These are phyloP conservation scores for Leccinum subrobustum DNA, from an alignment of 1,284 basidiomycete genomes.

Conservation along the genomic window DNA sequence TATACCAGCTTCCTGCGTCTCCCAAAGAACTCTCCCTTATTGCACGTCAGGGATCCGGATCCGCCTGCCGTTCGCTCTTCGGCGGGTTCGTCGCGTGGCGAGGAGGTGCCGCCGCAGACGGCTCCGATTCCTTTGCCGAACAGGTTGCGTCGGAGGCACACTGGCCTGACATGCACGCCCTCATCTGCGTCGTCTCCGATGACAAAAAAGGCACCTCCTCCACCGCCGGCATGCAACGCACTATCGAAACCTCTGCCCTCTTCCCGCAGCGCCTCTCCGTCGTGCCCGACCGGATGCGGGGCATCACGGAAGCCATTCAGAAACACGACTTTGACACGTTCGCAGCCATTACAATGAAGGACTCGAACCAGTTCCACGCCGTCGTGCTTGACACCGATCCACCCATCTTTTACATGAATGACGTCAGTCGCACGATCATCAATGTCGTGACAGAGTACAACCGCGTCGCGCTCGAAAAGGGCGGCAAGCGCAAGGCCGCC, in stretches of 20 bases:
- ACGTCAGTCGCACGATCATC: conserved; percentile 87
- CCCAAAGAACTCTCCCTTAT: conserved; percentile 84
- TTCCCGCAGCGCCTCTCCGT: conserved; percentile 91
- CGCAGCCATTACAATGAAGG: conserved; percentile 91
- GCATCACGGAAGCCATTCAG: conserved; percentile 80
- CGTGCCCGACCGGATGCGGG: conserved; percentile 87
- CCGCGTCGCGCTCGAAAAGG: conserved; percentile 66
- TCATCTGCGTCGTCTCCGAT: conserved; percentile 97
- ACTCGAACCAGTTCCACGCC: conserved; percentile 99
- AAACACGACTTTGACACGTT: conserved; percentile 86
- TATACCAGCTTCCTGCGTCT: conserved; percentile 80
- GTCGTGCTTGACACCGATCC: conserved; percentile 96
- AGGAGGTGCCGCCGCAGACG: conserved; percentile 53
- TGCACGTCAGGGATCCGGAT: conserved; percentile 95
- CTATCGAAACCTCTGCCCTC: conserved; percentile 88
- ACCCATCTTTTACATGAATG: conserved; percentile 99
- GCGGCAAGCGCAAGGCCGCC: conserved; percentile 73
- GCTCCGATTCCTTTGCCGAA: conserved; percentile 86
- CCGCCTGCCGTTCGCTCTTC: conserved; percentile 95
- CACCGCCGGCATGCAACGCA: conserved; percentile 96
- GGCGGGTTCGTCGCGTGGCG: conserved; percentile 99
- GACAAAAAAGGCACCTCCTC: conserved; percentile 97
- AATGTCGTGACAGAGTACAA: conserved; percentile 92
- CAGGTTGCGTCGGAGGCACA: conserved; percentile 84
- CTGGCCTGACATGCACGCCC: conserved; percentile 95